phyloP scores from a whole-genome alignment of 768 basidiomycete species.

The Mycena vitilis region DNA sequence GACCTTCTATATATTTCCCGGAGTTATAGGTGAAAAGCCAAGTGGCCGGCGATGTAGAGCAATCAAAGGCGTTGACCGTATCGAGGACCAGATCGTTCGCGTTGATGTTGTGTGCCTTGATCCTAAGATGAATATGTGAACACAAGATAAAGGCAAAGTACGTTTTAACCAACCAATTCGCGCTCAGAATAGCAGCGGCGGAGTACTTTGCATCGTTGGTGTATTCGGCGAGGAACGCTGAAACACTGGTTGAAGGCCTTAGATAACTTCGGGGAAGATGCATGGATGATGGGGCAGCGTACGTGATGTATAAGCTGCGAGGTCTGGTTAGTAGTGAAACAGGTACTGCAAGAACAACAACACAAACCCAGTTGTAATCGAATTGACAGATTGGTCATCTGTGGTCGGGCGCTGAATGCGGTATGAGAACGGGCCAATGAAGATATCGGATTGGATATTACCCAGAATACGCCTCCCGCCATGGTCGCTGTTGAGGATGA shows the following conservation, averaged over 20 bases:
- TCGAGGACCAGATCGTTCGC: conserved; percentile 57
- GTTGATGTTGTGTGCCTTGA: conserved; percentile 58
- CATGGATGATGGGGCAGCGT: neutral
- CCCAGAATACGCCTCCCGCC: conserved; percentile 68
- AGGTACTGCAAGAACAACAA: neutral
- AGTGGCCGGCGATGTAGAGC: conserved; percentile 55
- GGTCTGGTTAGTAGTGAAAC: conserved; percentile 30
- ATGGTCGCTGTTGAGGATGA: conserved; percentile 51
- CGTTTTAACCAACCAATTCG: conserved; percentile 46
- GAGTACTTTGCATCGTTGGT: conserved; percentile 58
- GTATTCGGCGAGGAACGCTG: conserved; percentile 60
- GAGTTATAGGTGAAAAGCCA: conserved; percentile 68
- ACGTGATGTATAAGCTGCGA: conserved; percentile 55
- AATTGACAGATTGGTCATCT: conserved; percentile 58
- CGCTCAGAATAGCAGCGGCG: conserved; percentile 58
- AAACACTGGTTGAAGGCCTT: conserved; percentile 50
- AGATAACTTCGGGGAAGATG: neutral
- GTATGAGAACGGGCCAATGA: neutral
- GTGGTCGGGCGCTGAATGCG: conserved; percentile 53
- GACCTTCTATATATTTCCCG: conserved; percentile 65
- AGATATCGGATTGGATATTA: conserved; percentile 28
- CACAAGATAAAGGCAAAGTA: neutral
- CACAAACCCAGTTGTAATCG: conserved; percentile 62
- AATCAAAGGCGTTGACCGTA: conserved; percentile 59
- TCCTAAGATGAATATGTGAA: conserved; percentile 38